A percentile compares a stretch with the other conserved stretches of the same genome.
Evolutionary conservation across 2,329 filamentous ascomycete genomes (phyloP).

Genomic region (Colletotrichum phormii): DNA sequence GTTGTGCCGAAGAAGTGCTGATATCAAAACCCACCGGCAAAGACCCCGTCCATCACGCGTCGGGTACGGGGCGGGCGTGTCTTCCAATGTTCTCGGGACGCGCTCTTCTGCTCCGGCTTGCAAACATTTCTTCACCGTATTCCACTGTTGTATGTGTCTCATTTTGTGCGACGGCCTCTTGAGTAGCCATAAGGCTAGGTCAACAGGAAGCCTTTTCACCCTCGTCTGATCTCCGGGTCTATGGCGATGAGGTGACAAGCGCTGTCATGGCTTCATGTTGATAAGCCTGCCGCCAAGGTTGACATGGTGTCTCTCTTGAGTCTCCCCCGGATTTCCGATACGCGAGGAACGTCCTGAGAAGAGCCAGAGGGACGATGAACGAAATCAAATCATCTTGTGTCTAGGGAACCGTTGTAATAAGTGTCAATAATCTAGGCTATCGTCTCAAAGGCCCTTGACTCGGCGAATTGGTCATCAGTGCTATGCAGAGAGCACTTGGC

Average conservation of each 20-base stretch:
- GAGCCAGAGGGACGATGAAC: neutral
- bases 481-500: neutral
- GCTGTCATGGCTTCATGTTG: neutral
- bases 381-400: neutral
- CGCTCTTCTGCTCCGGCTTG: constrained; percentile 37
- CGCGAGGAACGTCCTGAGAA: too few species aligned
- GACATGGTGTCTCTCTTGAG: neutral
- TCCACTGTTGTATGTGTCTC: neutral
- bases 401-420: neutral
- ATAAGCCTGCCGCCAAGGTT: neutral
- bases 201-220: neutral
- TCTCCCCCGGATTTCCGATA: neutral
- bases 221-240: constrained; percentile 8
- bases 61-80: constrained; percentile 39
- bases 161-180: neutral
- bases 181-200: neutral
- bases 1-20: constrained; percentile 99
- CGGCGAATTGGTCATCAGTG: neutral
- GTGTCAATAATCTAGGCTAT: neutral
- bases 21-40: constrained; percentile 67
- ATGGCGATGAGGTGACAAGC: neutral
- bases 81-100: constrained; percentile 30
- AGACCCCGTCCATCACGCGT: constrained; percentile 37
- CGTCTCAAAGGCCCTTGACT: neutral
- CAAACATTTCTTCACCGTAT: constrained; percentile 33